phyloP scores from a whole-genome alignment of 2,329 filamentous ascomycete species.

The Alternaria conjuncta region DNA sequence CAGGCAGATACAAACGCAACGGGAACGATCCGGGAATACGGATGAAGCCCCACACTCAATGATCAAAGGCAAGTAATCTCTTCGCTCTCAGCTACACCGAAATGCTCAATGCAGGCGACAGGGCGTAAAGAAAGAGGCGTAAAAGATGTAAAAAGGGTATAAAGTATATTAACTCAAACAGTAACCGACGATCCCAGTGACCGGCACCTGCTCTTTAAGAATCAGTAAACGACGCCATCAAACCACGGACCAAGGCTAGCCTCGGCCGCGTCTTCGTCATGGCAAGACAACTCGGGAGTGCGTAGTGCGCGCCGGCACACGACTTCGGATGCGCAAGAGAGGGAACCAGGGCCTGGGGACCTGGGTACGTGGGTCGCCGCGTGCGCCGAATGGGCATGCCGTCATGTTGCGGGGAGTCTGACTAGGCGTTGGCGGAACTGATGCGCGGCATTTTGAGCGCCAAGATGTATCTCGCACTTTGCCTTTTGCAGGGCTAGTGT shows the following conservation, averaged over 20 bases:
- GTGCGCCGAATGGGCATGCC: slow-evolving; percentile 26
- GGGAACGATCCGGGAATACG: slow-evolving; percentile 1
- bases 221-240: slow-evolving; percentile 11
- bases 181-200: slow-evolving; percentile 2
- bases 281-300: slow-evolving; percentile 34
- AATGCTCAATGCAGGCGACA: neutral
- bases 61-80: slow-evolving; percentile 8
- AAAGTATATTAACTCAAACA: neutral
- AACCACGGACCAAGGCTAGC: slow-evolving; percentile 19
- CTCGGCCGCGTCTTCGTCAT: slow-evolving; percentile 15
- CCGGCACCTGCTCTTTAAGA: slow-evolving; percentile 16
- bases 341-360: slow-evolving; percentile 10
- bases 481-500: neutral
- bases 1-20: neutral
- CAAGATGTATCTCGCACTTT: slow-evolving; percentile 10
- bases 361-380: slow-evolving; percentile 5
- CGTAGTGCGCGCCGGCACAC: slow-evolving; percentile 25
- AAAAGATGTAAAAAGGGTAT: neutral
- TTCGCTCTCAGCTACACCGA: neutral
- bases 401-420: slow-evolving; percentile 34
- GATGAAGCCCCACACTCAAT: neutral
- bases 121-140: neutral
- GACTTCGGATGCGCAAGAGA: slow-evolving; percentile 26
- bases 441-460: slow-evolving; percentile 30
- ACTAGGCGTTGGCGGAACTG: slow-evolving; percentile 26